A percentile compares a stretch with the other conserved stretches of the same genome.
phyloP scores from a whole-genome alignment of 1,284 basidiomycete species.

The Leccinum fallax region DNA sequence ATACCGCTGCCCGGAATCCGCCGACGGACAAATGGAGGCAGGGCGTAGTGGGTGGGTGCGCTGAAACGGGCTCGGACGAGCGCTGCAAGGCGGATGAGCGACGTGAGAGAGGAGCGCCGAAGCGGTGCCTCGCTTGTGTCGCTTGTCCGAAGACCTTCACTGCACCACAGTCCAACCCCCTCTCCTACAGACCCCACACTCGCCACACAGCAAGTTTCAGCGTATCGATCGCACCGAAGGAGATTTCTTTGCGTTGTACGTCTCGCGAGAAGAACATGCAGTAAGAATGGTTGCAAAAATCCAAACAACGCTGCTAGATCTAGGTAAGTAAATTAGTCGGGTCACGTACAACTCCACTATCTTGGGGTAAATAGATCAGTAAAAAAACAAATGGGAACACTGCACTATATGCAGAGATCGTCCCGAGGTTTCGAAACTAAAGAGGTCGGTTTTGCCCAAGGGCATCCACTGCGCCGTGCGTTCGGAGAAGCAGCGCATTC shows the following conservation, averaged over 20 bases:
- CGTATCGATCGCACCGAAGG: neutral
- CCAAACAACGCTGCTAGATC: neutral
- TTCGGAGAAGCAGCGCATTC: slow-evolving; percentile 48
- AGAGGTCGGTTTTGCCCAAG: slow-evolving; percentile 36
- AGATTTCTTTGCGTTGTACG: neutral
- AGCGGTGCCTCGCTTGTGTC: too few relatives aligned
- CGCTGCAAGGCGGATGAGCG: too few relatives aligned
- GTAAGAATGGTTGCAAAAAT: neutral
- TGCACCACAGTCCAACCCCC: too few relatives aligned
- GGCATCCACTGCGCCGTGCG: slow-evolving; percentile 46
- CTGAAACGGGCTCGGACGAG: too few relatives aligned
- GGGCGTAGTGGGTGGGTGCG: too few relatives aligned
- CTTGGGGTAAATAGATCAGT: neutral
- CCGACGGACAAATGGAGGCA: too few relatives aligned
- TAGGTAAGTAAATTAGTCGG: neutral
- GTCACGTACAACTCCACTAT: neutral
- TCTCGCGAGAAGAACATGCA: neutral
- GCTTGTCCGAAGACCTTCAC: too few relatives aligned
- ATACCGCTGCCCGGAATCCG: too few relatives aligned
- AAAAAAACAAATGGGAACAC: neutral
- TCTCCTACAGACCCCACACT: neutral
- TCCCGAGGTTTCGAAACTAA: slow-evolving; percentile 3
- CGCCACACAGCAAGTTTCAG: neutral
- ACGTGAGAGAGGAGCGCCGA: too few relatives aligned
- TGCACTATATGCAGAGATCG: neutral